Conservation (phyloP, 2,329 filamentous ascomycete genomes). For the Ophioceras dolichostomum region DNA sequence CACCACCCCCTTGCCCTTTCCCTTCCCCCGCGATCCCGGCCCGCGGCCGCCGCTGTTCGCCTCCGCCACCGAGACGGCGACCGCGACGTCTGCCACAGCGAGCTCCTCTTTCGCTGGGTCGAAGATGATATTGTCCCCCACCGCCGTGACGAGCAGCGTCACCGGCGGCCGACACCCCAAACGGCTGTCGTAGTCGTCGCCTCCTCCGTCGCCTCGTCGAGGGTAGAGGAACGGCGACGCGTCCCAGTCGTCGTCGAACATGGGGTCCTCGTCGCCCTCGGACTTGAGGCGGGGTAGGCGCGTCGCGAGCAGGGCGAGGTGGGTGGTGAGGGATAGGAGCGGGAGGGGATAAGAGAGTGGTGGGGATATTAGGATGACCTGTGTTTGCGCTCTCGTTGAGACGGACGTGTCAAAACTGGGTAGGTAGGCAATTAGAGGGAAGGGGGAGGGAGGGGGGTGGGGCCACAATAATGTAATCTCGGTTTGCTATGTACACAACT, state of each 20-base stretch:
- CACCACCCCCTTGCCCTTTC: too few relatives aligned
- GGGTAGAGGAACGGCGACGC: slow-evolving; percentile 68
- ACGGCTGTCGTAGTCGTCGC: slow-evolving; percentile 11
- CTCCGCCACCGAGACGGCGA: slow-evolving; percentile 70
- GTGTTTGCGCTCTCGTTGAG: too few relatives aligned
- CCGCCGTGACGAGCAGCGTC: slow-evolving; percentile 78
- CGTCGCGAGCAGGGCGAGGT: slow-evolving; percentile 83
- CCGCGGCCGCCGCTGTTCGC: slow-evolving; percentile 6
- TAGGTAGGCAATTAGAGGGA: too few relatives aligned
- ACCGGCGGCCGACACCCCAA: slow-evolving; percentile 59
- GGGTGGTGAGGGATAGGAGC: slow-evolving; percentile 81
- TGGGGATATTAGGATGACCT: slow-evolving; percentile 90
- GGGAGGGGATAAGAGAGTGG: slow-evolving; percentile 88
- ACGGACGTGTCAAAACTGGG: too few relatives aligned
- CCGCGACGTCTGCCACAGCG: slow-evolving; percentile 77
- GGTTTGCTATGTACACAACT: too few relatives aligned
- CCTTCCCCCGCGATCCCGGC: too few relatives aligned
- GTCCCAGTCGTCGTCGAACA: slow-evolving; percentile 98
- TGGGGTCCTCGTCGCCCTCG: slow-evolving; percentile 85
- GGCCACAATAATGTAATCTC: too few relatives aligned
- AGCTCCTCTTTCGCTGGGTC: slow-evolving; percentile 88
- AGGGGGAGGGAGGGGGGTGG: too few relatives aligned
- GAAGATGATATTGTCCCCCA: slow-evolving; percentile 83
- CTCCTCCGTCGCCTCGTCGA: slow-evolving; percentile 26
- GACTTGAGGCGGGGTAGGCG: slow-evolving; percentile 76